A percentile compares a stretch with the other conserved stretches of the same genome.
phyloP scores from a whole-genome alignment of 345 rosid species.

The Lepidium sativum region DNA sequence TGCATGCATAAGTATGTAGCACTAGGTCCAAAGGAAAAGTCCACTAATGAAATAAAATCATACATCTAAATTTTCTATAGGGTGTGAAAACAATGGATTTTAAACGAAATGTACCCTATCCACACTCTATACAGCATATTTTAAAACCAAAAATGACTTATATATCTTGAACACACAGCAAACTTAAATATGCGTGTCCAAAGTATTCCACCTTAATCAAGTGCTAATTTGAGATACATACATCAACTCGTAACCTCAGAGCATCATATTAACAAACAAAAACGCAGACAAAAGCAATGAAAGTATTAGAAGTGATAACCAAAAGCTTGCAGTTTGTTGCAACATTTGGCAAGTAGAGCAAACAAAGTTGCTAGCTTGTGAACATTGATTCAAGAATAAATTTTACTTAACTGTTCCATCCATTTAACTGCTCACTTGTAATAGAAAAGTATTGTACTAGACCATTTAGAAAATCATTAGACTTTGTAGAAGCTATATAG shows the following conservation, averaged over 20 bases:
- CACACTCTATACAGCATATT: background rate
- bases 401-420: background rate
- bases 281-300: background rate
- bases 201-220: background rate
- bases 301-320: background rate
- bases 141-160: background rate
- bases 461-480: background rate
- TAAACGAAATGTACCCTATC: background rate
- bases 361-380: background rate
- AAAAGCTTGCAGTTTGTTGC: background rate
- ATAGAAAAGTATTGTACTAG: background rate
- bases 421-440: background rate
- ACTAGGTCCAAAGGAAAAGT: background rate
- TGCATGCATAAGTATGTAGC: background rate
- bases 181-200: background rate
- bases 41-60: background rate
- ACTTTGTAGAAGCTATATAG: background rate
- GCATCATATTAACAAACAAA: background rate
- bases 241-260: background rate
- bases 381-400: background rate
- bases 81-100: background rate
- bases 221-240: background rate
- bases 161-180: background rate
- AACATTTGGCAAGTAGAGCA: background rate
- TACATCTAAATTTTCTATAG: background rate